These are phyloP conservation scores for Epithele typhae DNA, from an alignment of 768 basidiomycete species.

Conservation along the genomic window DNA sequence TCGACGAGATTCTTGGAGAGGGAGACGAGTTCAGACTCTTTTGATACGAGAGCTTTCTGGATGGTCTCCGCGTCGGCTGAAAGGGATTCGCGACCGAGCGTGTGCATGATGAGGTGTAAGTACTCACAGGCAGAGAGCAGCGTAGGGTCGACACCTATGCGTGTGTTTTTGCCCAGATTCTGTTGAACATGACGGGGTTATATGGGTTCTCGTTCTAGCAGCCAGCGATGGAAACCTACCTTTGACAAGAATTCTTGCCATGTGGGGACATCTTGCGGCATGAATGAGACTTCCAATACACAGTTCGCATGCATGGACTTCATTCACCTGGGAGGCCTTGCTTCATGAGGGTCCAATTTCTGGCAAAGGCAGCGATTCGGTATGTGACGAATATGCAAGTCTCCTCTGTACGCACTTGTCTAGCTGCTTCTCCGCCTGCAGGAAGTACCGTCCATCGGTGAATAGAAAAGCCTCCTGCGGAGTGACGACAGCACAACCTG, in stretches of 20 bases:
- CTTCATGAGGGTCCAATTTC: slow-evolving; percentile 94
- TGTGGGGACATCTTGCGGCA: slow-evolving; percentile 66
- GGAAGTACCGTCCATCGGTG: slow-evolving; percentile 93
- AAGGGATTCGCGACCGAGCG: neutral
- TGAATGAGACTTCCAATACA: slow-evolving; percentile 7
- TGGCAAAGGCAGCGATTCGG: slow-evolving; percentile 22
- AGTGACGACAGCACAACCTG: slow-evolving; percentile 78
- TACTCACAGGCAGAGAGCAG: slow-evolving; percentile 62
- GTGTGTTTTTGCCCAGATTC: slow-evolving; percentile 57
- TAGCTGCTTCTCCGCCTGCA: slow-evolving; percentile 89
- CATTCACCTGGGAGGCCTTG: slow-evolving; percentile 72
- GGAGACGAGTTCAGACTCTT: slow-evolving; percentile 61
- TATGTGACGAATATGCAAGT: neutral
- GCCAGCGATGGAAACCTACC: slow-evolving; percentile 38
- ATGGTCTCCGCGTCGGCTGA: slow-evolving; percentile 65
- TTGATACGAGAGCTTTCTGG: slow-evolving; percentile 47
- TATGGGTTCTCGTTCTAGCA: no score
- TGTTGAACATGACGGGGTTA: no score
- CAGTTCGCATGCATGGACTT: neutral
- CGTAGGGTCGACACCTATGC: slow-evolving; percentile 81
- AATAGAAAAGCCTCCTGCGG: slow-evolving; percentile 72
- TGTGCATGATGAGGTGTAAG: neutral
- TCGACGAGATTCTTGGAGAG: slow-evolving; percentile 75
- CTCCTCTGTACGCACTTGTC: slow-evolving; percentile 54
- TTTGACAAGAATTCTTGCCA: slow-evolving; percentile 87